Evolutionary conservation across 2,329 filamentous ascomycete genomes (phyloP), one percentile per base, ranked within the genome.

Genomic region (Monosporascus sp.): DNA sequence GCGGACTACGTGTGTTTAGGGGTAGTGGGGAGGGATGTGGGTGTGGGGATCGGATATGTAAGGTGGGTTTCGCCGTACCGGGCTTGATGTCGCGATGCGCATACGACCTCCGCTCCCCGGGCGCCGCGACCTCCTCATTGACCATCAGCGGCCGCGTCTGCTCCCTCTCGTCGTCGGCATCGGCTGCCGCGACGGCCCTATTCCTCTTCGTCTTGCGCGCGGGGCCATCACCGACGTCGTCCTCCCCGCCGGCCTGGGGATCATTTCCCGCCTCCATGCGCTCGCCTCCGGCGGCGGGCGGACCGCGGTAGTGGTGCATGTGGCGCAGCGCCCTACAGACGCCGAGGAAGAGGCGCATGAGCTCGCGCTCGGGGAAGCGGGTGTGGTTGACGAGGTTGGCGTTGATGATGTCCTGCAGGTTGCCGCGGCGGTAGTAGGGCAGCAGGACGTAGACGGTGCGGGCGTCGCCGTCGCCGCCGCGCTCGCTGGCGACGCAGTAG

Each of bases 371-470:
- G 1, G 93, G 91, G 65, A 99, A 97, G 50, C 81, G 82, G 38
- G 89, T 90, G 69, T 96, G 91, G 72, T 97, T 97, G 71, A 99
- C 93, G 52, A 97, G 78, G 73, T 99, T 99, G 59, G 94, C 93
- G 72, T 99, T 99, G 78, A 99, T 97, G 68, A 95, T 88, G 73
- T 99, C 94, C 75, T 99, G 94, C 38, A 99, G 80, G 71, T 99
- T 99, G 16, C 94, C 94, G 60, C 93, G 82, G 64, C 91, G 81
- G 76, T 97, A 99, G 76, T 97, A 99, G 14, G 94, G 94, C 20
- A 99, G 80, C 44, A 99, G 79, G 57, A 99, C 94, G 72, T 99
- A 99, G 51, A 97, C 94, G 0, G 93, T 97, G 77, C 97, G 97
- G 57, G 86, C 83, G 47, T 84, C 83, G 1, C 85, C 78, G 59